Evolutionary conservation across 2,329 filamentous ascomycete genomes (phyloP).

Genomic region (Colletotrichum abscissum): DNA sequence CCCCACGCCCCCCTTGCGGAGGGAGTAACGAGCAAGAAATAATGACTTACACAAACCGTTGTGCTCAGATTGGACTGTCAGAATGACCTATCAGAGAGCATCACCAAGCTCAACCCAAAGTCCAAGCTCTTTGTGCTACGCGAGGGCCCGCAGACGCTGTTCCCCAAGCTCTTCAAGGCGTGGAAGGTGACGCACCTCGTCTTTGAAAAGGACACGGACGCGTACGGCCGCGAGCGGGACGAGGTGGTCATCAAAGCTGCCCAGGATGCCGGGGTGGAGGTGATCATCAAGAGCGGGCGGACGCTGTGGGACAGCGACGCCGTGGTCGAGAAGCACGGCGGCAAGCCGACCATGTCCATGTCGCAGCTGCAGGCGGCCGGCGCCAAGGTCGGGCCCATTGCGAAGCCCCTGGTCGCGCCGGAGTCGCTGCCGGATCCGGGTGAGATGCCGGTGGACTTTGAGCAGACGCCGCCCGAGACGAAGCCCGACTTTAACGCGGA

Average conservation of each 20-base stretch:
- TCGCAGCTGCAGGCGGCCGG: conserved; percentile 73
- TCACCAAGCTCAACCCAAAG: conserved; percentile 75
- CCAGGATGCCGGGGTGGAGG: conserved; percentile 72
- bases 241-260: conserved; percentile 68
- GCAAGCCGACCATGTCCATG: conserved; percentile 81
- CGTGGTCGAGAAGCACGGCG: conserved; percentile 72
- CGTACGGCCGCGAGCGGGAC: conserved; percentile 76
- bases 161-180: conserved; percentile 78
- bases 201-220: conserved; percentile 83
- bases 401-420: conserved; percentile 70
- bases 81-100: conserved; percentile 73
- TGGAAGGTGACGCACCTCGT: conserved; percentile 83
- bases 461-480: conserved; percentile 62
- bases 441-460: conserved; percentile 68
- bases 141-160: conserved; percentile 76
- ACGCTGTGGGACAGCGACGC: conserved; percentile 81
- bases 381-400: conserved; percentile 70
- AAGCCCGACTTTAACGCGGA: conserved; percentile 70
- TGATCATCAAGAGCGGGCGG: conserved; percentile 72
- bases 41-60: background rate
- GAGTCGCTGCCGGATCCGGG: conserved; percentile 72
- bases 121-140: conserved; percentile 79
- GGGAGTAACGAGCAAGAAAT: too few relatives aligned
- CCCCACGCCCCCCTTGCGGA: background rate
- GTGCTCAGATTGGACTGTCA: conserved; percentile 74